Percentiles rank a stretch among this genome's conserved stretches.
phyloP scores from a whole-genome alignment of 495 filamentous ascomycete species.

The Hypoxylon trugodes region DNA sequence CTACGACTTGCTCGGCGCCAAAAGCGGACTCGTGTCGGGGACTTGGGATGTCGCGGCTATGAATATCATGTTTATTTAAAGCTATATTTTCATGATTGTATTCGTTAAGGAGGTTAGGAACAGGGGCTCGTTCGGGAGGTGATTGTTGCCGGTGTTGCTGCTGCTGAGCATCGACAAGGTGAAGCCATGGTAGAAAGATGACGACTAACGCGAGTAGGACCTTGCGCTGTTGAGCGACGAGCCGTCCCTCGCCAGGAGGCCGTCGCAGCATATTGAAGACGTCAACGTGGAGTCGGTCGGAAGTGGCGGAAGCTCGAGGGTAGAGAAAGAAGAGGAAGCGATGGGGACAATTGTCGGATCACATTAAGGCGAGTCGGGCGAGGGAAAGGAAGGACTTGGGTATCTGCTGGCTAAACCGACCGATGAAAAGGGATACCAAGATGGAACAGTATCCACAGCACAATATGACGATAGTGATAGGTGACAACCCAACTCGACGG shows the following conservation, averaged over 20 bases:
- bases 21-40: constrained; percentile 44
- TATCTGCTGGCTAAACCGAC: not conserved
- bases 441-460: not conserved
- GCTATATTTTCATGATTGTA: constrained; percentile 41
- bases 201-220: constrained; percentile 59
- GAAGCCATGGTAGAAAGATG: constrained; percentile 60
- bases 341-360: constrained; percentile 5
- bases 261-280: constrained; percentile 63
- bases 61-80: constrained; percentile 30
- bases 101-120: constrained; percentile 45
- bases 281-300: constrained; percentile 50
- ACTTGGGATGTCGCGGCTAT: constrained; percentile 23
- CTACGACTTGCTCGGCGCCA: constrained; percentile 29
- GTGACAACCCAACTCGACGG: not conserved
- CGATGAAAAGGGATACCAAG: not conserved
- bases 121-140: constrained; percentile 30
- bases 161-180: constrained; percentile 66
- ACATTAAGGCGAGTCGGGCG: constrained; percentile 15
- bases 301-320: constrained; percentile 1
- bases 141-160: constrained; percentile 52
- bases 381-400: not conserved
- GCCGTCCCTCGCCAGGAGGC: constrained; percentile 60
- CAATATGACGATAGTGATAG: not conserved
- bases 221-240: constrained; percentile 54
- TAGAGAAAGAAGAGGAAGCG: not conserved